phyloP scores from a whole-genome alignment of 768 basidiomycete species.

The Boletellus ananas region DNA sequence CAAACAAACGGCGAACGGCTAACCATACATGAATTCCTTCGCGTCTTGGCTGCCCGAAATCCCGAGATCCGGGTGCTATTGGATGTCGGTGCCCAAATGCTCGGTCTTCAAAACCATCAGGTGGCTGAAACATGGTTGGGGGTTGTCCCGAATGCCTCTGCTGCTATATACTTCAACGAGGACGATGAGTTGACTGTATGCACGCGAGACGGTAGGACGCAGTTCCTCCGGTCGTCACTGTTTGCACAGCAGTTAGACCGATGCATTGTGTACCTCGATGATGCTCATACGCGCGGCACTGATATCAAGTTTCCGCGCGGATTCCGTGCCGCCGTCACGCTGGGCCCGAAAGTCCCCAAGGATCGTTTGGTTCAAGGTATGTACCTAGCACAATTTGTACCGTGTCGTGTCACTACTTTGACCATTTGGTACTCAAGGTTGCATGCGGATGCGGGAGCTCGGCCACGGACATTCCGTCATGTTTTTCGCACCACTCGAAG shows the following conservation, averaged over 20 bases:
- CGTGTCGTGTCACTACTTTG: background rate
- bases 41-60: slow-evolving; percentile 27
- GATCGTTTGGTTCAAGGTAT: background rate
- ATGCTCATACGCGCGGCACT: background rate
- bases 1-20: background rate
- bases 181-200: background rate
- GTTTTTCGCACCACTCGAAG: background rate
- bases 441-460: background rate
- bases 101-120: slow-evolving; percentile 42
- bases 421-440: background rate
- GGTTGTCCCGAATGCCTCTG: background rate
- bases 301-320: background rate
- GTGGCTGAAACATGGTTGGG: slow-evolving; percentile 39
- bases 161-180: background rate
- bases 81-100: slow-evolving; percentile 53
- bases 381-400: background rate
- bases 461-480: background rate
- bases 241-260: background rate
- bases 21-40: slow-evolving; percentile 18
- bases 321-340: background rate
- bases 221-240: background rate
- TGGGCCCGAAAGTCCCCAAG: background rate
- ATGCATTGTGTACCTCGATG: background rate
- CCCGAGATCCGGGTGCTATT: slow-evolving; percentile 42
- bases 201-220: background rate